Evolutionary conservation across 2,329 filamentous ascomycete species (phyloP), one percentile per base, ranked within the genome.

Genomic region (Hymenoscyphus fraxineus): DNA sequence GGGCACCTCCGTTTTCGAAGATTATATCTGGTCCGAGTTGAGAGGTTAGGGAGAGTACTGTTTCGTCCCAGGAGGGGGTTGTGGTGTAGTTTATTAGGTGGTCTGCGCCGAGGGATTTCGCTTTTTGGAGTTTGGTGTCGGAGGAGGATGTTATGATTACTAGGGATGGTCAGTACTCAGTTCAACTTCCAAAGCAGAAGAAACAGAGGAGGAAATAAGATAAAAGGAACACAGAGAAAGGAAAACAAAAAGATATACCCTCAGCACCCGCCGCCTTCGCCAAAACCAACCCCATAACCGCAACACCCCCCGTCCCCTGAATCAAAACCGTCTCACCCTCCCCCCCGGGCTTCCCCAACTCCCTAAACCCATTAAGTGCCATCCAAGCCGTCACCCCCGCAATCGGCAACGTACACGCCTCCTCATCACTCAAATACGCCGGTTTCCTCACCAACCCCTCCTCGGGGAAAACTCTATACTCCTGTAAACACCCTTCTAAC

Each of bases 371-470:
- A 74, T 88, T 88, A 69, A 90, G 78, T 9, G 83, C 79, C 83
- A 86, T 88, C 85, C 85, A 88, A 0, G 87, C 86, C 1, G 87
- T 89, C 38, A 88, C 79, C 1, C 80, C 81, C 0, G 86, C 85
- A 66, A 88, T 84, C 7, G 87, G 85, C 6, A 89, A 73, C 55
- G 83, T 85, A 22, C 80, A 78, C 0, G 85, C 87, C 74, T 89
- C 85, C 66, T 85, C 83, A 65, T 85, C 80, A 3, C 77, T 80
- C 60, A 89, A 71, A 71, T 88, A 85, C 0, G 78, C 79, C 0
- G 87, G 87, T 0, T 81, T 80, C 51, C 76, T 79, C 13, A 89
- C 83, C 38, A 90, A 76, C 0, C 81, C 81, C n/a, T 78, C 76
- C 6, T 80, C 81, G 0, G 82, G 79, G 71, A 89, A 88, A 38